Base-by-base conservation (phyloP, 2,329 filamentous ascomycete genomes). In the Mycogone perniciosa region DNA sequence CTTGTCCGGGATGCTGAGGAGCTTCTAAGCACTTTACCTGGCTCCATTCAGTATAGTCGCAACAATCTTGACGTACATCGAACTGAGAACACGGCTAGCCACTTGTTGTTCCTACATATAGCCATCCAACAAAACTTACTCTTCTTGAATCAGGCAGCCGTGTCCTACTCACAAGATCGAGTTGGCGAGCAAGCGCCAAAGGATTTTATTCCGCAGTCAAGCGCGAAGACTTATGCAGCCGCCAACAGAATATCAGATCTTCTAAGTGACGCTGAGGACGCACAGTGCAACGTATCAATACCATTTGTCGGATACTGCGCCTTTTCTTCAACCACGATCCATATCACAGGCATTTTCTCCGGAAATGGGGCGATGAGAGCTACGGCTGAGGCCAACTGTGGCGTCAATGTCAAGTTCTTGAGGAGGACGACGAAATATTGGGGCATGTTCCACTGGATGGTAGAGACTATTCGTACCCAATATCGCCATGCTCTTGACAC, bases 391-490 rank as follows among this genome's bases (percentile, higher is more conserved):
- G 82, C 84, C 57, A 91, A 96, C 61, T 74, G 96, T 11, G 84
- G 87, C 1, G 88, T 85, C 57, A 97, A 96, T 57, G 86, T 97
- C 60, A 88, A 86, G 62, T 97, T 93, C 61, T 72, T 99, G 41
- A 86, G 86, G 49, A 93, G 89, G 68, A 95, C 97, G 88, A 96
- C 96, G 74, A 88, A 88, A 54, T 91, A 93, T 62, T 99, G 93
- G 93, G 93, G 92, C 54, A 95, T 96, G 86, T 96, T 97, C 64
- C 89, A 96, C 65, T 96, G 90, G 71, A 91, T 97, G 80, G 86
- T 89, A 1, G 91, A 97, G 64, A 93, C 92, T 61, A 77, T 96
- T 34, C 90, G 93, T 53, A 87, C 92, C 49, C 83, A 95, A 54
- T 99, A 96, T 64, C 82, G 87, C 46, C 81, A 84, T 44, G 92